A percentile compares a stretch with the other conserved stretches of the same genome.
Conservation (phyloP, 1,284 basidiomycete genomes). For the Apiotrichum sp. region DNA sequence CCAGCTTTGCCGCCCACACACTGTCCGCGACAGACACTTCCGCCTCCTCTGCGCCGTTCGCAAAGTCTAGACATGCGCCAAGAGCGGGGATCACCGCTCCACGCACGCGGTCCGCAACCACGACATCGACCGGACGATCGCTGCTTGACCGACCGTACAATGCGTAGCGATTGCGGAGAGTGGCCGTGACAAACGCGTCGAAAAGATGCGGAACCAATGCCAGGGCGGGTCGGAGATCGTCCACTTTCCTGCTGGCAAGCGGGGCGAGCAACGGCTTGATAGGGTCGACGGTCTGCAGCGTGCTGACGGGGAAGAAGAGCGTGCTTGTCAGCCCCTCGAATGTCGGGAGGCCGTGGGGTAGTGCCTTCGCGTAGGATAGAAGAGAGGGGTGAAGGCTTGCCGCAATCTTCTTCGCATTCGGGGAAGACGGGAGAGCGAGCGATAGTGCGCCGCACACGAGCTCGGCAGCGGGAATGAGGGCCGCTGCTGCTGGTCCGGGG, state of each 20-base stretch:
- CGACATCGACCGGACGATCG: conserved; percentile 30
- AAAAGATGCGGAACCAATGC: conserved; percentile 25
- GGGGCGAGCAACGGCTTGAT: conserved; percentile 11
- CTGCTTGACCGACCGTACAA: conserved; percentile 26
- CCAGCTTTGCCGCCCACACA: conserved; percentile 15
- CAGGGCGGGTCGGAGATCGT: conserved; percentile 2
- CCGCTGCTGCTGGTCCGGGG: not conserved
- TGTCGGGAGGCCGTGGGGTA: conserved; percentile 6
- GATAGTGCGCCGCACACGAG: conserved; percentile 10
- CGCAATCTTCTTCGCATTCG: conserved; percentile 33
- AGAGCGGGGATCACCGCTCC: conserved; percentile 24
- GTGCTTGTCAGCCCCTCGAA: conserved; percentile 16
- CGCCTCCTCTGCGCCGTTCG: conserved; percentile 16
- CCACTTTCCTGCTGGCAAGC: not conserved
- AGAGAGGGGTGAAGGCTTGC: conserved; percentile 18
- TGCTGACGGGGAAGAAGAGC: conserved; percentile 25
- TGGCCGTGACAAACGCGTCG: conserved; percentile 17
- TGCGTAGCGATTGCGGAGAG: conserved; percentile 23
- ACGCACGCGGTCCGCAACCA: conserved; percentile 32
- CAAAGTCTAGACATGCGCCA: conserved; percentile 11
- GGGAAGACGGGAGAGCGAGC: conserved; percentile 7
- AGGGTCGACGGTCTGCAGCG: conserved; percentile 22
- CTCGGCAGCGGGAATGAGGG: conserved; percentile 5
- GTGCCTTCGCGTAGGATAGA: conserved; percentile 17
- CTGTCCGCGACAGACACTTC: not conserved